Conservation (phyloP, 179 eudicot genomes). For the Actinidia polygama region DNA sequence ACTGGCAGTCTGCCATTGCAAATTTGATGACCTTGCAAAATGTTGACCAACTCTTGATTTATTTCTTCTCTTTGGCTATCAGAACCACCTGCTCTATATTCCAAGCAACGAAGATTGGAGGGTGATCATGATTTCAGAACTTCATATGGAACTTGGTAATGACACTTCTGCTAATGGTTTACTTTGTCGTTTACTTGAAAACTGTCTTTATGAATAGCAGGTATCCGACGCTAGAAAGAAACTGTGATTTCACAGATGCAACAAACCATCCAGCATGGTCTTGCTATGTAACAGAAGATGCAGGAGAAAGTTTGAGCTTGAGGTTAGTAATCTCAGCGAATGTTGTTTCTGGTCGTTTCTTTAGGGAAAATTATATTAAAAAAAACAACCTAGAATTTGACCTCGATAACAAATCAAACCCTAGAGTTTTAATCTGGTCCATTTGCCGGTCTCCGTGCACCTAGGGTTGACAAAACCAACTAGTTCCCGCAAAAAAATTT, state of each 20-base stretch:
- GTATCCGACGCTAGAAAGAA: conserved; percentile 32
- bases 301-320: conserved; percentile 51
- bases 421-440: too few relatives aligned
- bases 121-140: conserved; percentile 32
- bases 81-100: conserved; percentile 32
- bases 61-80: conserved; percentile 27
- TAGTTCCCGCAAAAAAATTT: too few relatives aligned
- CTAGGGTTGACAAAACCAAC: too few relatives aligned
- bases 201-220: conserved; percentile 32
- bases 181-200: background rate
- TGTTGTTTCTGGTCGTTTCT: background rate
- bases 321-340: conserved; percentile 40
- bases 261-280: conserved; percentile 30
- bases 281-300: conserved; percentile 41
- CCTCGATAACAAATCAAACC: too few relatives aligned
- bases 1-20: background rate
- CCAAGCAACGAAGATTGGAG: conserved; percentile 30
- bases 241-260: conserved; percentile 31
- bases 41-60: background rate
- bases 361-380: background rate
- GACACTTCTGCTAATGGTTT: conserved; percentile 5
- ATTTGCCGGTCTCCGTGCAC: too few relatives aligned
- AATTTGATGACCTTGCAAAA: background rate
- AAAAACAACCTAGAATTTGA: too few relatives aligned
- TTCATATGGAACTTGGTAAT: conserved; percentile 50